Evolutionary conservation across 2,329 filamentous ascomycete genomes (phyloP), one percentile per base, ranked within the genome.

Genomic region (Pseudocercospora vitis): DNA sequence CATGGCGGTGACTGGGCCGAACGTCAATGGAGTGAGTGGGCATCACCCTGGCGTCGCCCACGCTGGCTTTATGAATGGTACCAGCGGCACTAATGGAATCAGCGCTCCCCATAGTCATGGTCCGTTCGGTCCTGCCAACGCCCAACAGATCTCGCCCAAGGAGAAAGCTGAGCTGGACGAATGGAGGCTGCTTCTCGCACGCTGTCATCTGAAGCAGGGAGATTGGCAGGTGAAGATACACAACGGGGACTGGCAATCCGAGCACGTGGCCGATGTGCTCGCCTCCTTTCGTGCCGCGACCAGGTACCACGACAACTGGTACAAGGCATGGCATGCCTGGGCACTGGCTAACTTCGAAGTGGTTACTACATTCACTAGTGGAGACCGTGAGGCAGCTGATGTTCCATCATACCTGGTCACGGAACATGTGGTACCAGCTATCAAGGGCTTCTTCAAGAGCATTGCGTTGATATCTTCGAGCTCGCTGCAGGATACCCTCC

Each of bases 301-400:
- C 1, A 86, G 89, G 55, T 96, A 95, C 74, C 95, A 99, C 69
- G 87, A 90, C 28, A 85, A 87, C 57, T 99, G 92, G 84, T 99
- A 99, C 77, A 99, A 99, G 74, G 94, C 95, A 6, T 99, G 94
- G 94, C 94, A 99, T 73, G 89, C 94, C 0, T 99, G 94, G 92
- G 95, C 94, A 8, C 74, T 99, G 58, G 92, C 94, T 50, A 99
- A 99, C 72, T 99, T 99, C 66, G 92, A 99, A 73, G 94, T 99
- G 53, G 91, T 97, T 31, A 95, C 94, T 63, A 84, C 87, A 0
- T 77, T 94, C 53, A 83, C 86, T 7, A 80, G 86, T 18, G 81
- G 80, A 12, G 87, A 87, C 59, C 79, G 82, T 40, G 80, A 82
- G 57, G 75, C 73, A 12, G 74, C 78, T 23, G 74, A 78, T 52